A percentile compares a stretch with the other conserved stretches of the same genome.
phyloP scores from a whole-genome alignment of 1,139 yeast genomes.

The Lodderomyces margitis region DNA sequence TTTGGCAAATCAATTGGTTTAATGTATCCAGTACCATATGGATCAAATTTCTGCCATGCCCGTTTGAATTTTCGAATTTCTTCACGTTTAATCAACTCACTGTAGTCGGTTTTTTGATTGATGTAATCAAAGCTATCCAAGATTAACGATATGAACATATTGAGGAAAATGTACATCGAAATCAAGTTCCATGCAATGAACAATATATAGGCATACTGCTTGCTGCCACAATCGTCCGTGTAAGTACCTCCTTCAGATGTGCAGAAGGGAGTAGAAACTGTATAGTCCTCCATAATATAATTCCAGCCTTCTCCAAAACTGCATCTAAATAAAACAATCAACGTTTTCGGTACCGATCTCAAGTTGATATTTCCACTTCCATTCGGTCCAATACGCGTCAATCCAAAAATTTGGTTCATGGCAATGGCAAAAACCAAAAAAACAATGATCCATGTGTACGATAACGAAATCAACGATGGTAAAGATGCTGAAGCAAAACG shows the following conservation, averaged over 20 bases:
- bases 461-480: conserved; percentile 65
- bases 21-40: conserved; percentile 75
- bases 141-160: conserved; percentile 88
- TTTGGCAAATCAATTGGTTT: conserved; percentile 53
- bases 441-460: conserved; percentile 82
- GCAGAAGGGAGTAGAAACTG: conserved; percentile 68
- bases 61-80: conserved; percentile 74
- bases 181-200: conserved; percentile 87
- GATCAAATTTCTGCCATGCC: conserved; percentile 78
- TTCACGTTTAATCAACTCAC: conserved; percentile 56
- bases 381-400: conserved; percentile 76
- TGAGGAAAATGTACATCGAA: conserved; percentile 92
- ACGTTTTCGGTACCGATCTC: conserved; percentile 80
- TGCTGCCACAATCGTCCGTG: conserved; percentile 79
- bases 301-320: conserved; percentile 99
- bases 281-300: conserved; percentile 75
- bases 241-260: conserved; percentile 35
- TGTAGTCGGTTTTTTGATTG: conserved; percentile 41
- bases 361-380: conserved; percentile 73
- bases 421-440: conserved; percentile 91
- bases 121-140: conserved; percentile 91
- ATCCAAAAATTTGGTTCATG: conserved; percentile 85
- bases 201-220: conserved; percentile 68
- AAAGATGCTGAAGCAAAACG: conserved; percentile 82
- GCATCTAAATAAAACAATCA: conserved; percentile 75